Percentiles rank a stretch among this genome's conserved stretches.
Evolutionary conservation across 192 early-diverging fungal genomes (phyloP).

Genomic region (Coemansia pectinata): DNA sequence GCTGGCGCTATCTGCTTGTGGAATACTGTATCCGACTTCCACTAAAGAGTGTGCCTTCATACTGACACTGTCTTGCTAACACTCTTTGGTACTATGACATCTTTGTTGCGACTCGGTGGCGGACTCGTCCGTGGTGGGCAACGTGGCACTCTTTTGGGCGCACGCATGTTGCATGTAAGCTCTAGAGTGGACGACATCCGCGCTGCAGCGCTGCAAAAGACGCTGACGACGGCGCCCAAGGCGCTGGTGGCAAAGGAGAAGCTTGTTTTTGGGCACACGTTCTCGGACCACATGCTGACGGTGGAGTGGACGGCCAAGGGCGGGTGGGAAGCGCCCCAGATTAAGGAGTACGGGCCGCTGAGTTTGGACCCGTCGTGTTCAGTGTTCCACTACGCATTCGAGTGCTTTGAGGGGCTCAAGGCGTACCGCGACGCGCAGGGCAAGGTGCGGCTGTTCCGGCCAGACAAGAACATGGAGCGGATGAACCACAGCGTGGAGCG

Average conservation of each 20-base stretch:
- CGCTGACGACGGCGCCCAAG: constrained; percentile 53
- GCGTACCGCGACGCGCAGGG: constrained; percentile 91
- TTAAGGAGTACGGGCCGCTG: constrained; percentile 81
- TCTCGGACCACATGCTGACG: constrained; percentile 92
- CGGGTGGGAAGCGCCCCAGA: constrained; percentile 76
- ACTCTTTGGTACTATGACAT: background rate
- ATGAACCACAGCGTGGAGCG: constrained; percentile 76
- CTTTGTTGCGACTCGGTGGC: background rate
- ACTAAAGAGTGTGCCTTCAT: background rate
- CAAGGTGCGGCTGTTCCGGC: constrained; percentile 90
- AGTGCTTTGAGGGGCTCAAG: constrained; percentile 94
- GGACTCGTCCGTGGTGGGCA: background rate
- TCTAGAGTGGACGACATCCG: background rate
- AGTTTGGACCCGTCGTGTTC: constrained; percentile 77
- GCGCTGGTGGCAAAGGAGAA: constrained; percentile 62
- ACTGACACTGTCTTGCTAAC: background rate
- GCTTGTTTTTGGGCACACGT: constrained; percentile 86
- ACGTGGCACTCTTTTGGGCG: background rate
- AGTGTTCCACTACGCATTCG: constrained; percentile 92
- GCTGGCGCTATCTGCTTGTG: too few species aligned
- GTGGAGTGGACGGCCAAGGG: constrained; percentile 71
- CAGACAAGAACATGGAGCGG: constrained; percentile 96
- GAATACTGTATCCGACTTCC: constrained; percentile 2
- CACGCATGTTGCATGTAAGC: constrained; percentile 1
- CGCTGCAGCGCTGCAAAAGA: constrained; percentile 8